Percentiles rank a stretch among this genome's conserved stretches.
These are phyloP conservation scores for Endothia cerciana DNA, from an alignment of 2,329 filamentous ascomycete genomes.

Conservation along the genomic window DNA sequence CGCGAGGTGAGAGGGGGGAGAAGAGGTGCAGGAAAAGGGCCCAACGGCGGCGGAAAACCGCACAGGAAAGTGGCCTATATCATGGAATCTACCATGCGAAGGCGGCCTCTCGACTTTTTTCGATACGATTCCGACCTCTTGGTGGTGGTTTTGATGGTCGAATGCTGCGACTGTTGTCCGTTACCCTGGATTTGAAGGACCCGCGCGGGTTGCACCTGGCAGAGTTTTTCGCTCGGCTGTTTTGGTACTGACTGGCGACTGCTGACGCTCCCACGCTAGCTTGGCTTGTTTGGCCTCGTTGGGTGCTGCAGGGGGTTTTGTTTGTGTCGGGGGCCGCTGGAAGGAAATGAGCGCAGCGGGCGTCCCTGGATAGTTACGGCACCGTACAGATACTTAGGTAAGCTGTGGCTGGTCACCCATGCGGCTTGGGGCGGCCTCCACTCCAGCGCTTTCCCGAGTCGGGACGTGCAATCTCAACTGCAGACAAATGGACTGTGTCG, in stretches of 20 bases:
- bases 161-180: slow-evolving; percentile 59
- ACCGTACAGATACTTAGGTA: slow-evolving; percentile 1
- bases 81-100: slow-evolving; percentile 63
- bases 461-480: neutral
- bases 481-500: neutral
- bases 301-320: neutral
- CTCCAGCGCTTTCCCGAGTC: neutral
- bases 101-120: slow-evolving; percentile 54
- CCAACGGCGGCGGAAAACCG: slow-evolving; percentile 58
- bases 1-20: slow-evolving; percentile 33
- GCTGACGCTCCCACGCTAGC: slow-evolving; percentile 12
- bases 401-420: neutral
- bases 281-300: slow-evolving; percentile 1
- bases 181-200: slow-evolving; percentile 13
- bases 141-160: slow-evolving; percentile 59
- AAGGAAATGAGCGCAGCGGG: neutral
- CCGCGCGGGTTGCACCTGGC: slow-evolving; percentile 17
- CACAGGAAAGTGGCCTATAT: slow-evolving; percentile 66
- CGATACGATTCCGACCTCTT: slow-evolving; percentile 57
- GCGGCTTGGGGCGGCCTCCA: neutral
- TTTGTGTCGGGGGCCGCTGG: neutral
- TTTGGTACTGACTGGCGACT: slow-evolving; percentile 12
- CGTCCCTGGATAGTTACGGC: neutral
- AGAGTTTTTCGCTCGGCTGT: slow-evolving; percentile 16
- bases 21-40: slow-evolving; percentile 36